phyloP scores from a whole-genome alignment of 345 rosid genomes.

The Linum trigynum region DNA sequence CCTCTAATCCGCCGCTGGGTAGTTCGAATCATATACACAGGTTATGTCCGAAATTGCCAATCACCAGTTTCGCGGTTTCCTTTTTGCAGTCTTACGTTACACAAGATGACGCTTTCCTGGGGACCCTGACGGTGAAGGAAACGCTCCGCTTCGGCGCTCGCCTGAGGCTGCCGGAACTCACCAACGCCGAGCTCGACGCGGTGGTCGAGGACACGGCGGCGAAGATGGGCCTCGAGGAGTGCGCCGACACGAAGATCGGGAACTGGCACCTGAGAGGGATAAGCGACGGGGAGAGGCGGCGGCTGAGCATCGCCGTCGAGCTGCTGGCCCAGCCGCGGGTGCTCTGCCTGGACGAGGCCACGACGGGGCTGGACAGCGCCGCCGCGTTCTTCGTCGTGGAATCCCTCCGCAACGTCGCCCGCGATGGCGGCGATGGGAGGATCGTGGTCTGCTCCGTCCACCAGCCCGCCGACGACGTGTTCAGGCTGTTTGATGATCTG shows the following conservation, averaged over 20 bases:
- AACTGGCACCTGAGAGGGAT: slow-evolving; percentile 9
- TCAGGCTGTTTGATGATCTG: slow-evolving; percentile 2
- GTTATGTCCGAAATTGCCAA: too few species aligned
- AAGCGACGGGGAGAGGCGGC: slow-evolving; percentile 6
- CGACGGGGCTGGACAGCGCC: slow-evolving; percentile 8
- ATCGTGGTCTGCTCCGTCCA: slow-evolving; percentile 3
- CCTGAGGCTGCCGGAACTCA: slow-evolving; percentile 3
- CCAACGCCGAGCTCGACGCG: not conserved
- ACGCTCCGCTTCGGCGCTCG: slow-evolving; percentile 2
- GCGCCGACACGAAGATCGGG: slow-evolving; percentile 1
- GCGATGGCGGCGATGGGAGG: not conserved
- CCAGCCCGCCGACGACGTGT: slow-evolving; percentile 6
- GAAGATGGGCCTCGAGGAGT: slow-evolving; percentile 8
- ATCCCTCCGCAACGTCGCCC: slow-evolving; percentile 3
- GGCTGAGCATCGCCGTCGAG: slow-evolving; percentile 7
- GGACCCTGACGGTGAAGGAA: slow-evolving; percentile 7
- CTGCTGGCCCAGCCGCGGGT: not conserved
- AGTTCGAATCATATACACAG: too few species aligned
- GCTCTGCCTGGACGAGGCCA: slow-evolving; percentile 5
- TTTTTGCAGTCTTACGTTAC: slow-evolving; percentile 4
- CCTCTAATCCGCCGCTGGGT: too few species aligned
- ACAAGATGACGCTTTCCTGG: slow-evolving; percentile 1
- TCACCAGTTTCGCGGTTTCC: too few species aligned
- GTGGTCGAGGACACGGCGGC: not conserved
- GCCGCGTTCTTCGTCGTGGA: slow-evolving; percentile 6